Base-by-base conservation (phyloP, 2,329 filamentous ascomycete genomes). In the Cladosporium sp. region DNA sequence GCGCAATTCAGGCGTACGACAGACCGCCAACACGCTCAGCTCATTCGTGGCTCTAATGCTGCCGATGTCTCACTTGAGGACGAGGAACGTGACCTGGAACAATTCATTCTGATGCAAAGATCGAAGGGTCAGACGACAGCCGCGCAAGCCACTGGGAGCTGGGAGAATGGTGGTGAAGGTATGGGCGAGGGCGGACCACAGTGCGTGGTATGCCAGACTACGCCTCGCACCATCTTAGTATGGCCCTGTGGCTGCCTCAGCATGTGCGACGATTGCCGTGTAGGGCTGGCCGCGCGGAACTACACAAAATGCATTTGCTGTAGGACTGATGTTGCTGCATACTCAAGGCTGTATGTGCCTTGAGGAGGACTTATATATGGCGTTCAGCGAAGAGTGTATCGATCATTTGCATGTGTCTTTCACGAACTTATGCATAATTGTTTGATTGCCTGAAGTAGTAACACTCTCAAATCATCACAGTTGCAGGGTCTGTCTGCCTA, bases 221-320 rank as follows among this genome's bases (percentile, higher is more conserved):
- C 84, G n/a, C 86, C 92, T 3, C 82, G 94, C 17, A 95, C 90
- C 7, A 89, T 97, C 61, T 89, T 99, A 57, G 88, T 96, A 1
- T 97, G 94, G 94, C 94, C 94, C 0, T 99, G 94, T 72, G 89
- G 94, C 2, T 99, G 94, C 71, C 81, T 99, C 59, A 93, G 90
- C 65, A 81, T 97, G 12, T 97, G 94, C 71, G 94, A 99, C 72
- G 94, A 97, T 65, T 97, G 94, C 71, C 83, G 94, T 34, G 89
- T 97, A 37, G 93, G 90, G 43, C 80, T 97, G 62, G 94, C 94
- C 3, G 92, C 96, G 86, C 95, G 97, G 72, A 97, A 97, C 72
- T 97, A 96, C 72, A 90, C 92, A 64, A 95, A 90, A 70, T 99
- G 94, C 71, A 92, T 97, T 39, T 97, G 93, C 69, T 97, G 94